These are phyloP conservation scores for Trypanosoma boissoni DNA, from an alignment of 208 protist species.

Conservation along the genomic window DNA sequence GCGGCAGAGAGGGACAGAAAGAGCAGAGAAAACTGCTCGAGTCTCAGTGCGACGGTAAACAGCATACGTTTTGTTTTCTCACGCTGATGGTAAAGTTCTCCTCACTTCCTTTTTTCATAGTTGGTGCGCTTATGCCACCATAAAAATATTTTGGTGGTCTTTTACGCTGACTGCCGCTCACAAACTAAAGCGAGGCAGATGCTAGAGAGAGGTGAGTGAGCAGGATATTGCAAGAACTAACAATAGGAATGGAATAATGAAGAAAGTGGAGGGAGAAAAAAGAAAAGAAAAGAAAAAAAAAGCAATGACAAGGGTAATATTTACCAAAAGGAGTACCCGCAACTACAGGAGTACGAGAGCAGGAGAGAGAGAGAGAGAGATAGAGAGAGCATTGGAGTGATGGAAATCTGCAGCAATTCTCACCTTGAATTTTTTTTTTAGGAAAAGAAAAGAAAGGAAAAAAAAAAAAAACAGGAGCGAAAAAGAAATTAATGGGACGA, in stretches of 20 bases:
- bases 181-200: too few relatives aligned
- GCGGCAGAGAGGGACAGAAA: too few relatives aligned
- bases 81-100: too few relatives aligned
- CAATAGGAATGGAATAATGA: neutral
- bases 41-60: too few relatives aligned
- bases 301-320: neutral
- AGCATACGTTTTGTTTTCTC: too few relatives aligned
- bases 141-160: too few relatives aligned
- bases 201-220: too few relatives aligned
- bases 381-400: neutral
- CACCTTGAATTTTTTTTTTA: neutral
- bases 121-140: too few relatives aligned
- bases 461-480: neutral
- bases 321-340: neutral
- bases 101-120: too few relatives aligned
- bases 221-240: too few relatives aligned
- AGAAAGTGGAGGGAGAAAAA: neutral
- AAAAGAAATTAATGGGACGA: neutral
- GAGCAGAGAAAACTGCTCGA: too few relatives aligned
- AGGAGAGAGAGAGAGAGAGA: neutral
- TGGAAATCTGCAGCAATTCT: neutral
- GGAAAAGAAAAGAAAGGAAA: neutral
- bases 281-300: neutral
- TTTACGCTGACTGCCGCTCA: too few relatives aligned
- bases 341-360: neutral